phyloP scores from a whole-genome alignment of 2,329 filamentous ascomycete species.

The Colletotrichum musicola region DNA sequence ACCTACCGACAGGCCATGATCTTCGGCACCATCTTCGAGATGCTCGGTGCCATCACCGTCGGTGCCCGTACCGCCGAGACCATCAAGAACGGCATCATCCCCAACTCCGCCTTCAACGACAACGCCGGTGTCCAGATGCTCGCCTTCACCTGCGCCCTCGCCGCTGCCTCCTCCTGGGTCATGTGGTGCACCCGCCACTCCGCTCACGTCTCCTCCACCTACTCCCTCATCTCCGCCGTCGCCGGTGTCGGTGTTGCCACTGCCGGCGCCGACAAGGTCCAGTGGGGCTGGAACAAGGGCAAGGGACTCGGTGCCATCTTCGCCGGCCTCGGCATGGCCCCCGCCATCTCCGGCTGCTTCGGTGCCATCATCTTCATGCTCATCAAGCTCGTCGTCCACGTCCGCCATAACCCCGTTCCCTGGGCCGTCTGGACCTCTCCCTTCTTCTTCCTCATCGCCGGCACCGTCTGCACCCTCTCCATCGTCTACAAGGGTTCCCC shows the following conservation, averaged over 20 bases:
- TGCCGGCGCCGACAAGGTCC: constrained; percentile 70
- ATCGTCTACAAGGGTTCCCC: constrained; percentile 87
- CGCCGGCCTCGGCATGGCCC: constrained; percentile 78
- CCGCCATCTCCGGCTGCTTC: constrained; percentile 74
- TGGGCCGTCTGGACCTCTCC: constrained; percentile 82
- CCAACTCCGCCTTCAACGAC: constrained; percentile 66
- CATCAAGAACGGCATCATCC: constrained; percentile 84
- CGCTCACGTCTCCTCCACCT: constrained; percentile 79
- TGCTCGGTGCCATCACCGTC: constrained; percentile 75
- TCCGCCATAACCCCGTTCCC: constrained; percentile 77
- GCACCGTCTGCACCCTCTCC: constrained; percentile 79
- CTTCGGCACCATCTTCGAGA: constrained; percentile 75
- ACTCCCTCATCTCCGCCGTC: constrained; percentile 77
- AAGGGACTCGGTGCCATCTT: constrained; percentile 80
- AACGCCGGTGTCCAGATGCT: constrained; percentile 77
- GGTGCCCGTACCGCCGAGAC: constrained; percentile 79
- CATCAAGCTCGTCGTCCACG: constrained; percentile 78
- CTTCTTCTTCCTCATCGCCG: constrained; percentile 82
- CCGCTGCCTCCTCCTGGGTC: constrained; percentile 77
- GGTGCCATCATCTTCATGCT: constrained; percentile 77
- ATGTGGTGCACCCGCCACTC: constrained; percentile 85
- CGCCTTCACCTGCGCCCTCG: constrained; percentile 74
- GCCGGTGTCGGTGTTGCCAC: constrained; percentile 78
- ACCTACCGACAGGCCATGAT: constrained; percentile 78
- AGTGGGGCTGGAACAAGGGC: constrained; percentile 79